Percentiles rank a stretch among this genome's conserved stretches.
Evolutionary conservation across 164 flowering plant genomes (phyloP).

Genomic region (Vitis vinifera): DNA sequence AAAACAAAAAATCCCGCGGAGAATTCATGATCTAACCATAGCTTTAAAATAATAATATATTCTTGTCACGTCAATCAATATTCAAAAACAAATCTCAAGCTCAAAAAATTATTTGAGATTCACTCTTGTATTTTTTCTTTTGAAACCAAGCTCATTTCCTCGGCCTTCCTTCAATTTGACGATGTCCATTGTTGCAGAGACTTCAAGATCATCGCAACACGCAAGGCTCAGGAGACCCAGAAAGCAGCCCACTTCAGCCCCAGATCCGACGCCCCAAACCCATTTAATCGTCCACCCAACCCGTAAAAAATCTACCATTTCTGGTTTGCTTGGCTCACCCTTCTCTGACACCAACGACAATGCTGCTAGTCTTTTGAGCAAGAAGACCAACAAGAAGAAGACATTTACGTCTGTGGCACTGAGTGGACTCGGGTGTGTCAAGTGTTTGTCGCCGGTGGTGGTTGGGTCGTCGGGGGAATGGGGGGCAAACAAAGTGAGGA

Average conservation of each 20-base stretch:
- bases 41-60: too few relatives aligned
- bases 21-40: too few relatives aligned
- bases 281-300: background rate
- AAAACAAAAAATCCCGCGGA: too few relatives aligned
- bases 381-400: background rate
- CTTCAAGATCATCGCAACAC: slow-evolving; percentile 2
- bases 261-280: slow-evolving; percentile 7
- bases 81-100: too few relatives aligned
- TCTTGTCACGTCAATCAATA: too few relatives aligned
- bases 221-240: slow-evolving; percentile 1
- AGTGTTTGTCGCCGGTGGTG: background rate
- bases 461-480: slow-evolving; percentile 12
- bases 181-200: background rate
- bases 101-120: too few relatives aligned
- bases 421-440: slow-evolving; percentile 14
- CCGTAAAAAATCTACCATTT: background rate
- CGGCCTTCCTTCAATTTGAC: background rate
- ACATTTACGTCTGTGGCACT: slow-evolving; percentile 1
- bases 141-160: too few relatives aligned
- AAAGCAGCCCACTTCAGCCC: slow-evolving; percentile 2
- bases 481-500: slow-evolving; percentile 4
- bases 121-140: too few relatives aligned
- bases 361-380: background rate
- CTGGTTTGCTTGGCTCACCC: background rate
- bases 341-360: background rate